Percentiles rank a stretch among this genome's conserved stretches.
Evolutionary conservation across 768 basidiomycete genomes (phyloP).

Genomic region (Sarcodon aspratus): DNA sequence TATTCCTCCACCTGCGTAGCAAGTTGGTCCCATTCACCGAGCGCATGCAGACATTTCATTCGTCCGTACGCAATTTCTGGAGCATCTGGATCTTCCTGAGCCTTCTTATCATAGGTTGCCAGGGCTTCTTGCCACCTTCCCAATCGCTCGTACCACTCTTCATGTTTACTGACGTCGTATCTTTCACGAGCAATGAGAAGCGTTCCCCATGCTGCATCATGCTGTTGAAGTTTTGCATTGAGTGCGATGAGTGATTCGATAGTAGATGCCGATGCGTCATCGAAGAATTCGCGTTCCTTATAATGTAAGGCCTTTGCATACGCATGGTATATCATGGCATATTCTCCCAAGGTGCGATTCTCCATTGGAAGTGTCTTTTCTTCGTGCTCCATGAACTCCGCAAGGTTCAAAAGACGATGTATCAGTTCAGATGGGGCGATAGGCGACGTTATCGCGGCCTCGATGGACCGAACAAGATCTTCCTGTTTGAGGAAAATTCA

Average conservation of each 20-base stretch:
- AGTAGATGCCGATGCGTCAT: slow-evolving; percentile 80
- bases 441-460: slow-evolving; percentile 69
- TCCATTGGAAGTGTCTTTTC: slow-evolving; percentile 93
- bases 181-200: slow-evolving; percentile 82
- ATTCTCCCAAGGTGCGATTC: slow-evolving; percentile 85
- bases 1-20: slow-evolving; percentile 77
- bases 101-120: slow-evolving; percentile 71
- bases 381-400: slow-evolving; percentile 99
- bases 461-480: slow-evolving; percentile 86
- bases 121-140: slow-evolving; percentile 95
- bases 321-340: slow-evolving; percentile 86
- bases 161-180: slow-evolving; percentile 85
- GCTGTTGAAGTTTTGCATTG: slow-evolving; percentile 93
- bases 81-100: slow-evolving; percentile 60
- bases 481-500: slow-evolving; percentile 41
- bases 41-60: slow-evolving; percentile 92
- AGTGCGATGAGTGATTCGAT: slow-evolving; percentile 94
- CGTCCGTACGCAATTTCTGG: slow-evolving; percentile 77
- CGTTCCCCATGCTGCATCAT: slow-evolving; percentile 97
- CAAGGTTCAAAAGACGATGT: slow-evolving; percentile 83
- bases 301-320: slow-evolving; percentile 98
- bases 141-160: slow-evolving; percentile 97
- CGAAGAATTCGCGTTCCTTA: slow-evolving; percentile 95
- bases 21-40: slow-evolving; percentile 95
- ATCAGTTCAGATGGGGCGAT: slow-evolving; percentile 80